Conservation (phyloP, 106 monocot genomes). For the Dendrobium nobile region DNA sequence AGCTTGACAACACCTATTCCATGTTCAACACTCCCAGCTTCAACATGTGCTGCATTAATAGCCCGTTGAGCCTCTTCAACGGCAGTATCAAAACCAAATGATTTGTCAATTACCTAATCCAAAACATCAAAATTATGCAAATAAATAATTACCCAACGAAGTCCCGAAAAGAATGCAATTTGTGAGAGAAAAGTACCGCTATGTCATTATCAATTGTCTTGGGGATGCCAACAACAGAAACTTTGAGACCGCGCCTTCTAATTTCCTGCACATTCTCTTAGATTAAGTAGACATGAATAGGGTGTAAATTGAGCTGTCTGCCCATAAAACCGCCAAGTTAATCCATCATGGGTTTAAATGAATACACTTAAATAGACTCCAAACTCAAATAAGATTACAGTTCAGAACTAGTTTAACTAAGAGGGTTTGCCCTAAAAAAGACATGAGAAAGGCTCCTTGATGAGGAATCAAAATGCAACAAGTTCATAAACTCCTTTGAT, state of each 20-base stretch:
- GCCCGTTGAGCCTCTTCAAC: slow-evolving; percentile 78
- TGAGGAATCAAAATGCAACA: no score
- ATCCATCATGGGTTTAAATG: background rate
- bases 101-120: slow-evolving; percentile 64
- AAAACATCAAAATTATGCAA: background rate
- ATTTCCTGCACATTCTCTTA: slow-evolving; percentile 45
- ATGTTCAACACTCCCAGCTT: slow-evolving; percentile 55
- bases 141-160: background rate
- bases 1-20: slow-evolving; percentile 66
- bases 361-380: background rate
- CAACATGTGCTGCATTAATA: slow-evolving; percentile 79
- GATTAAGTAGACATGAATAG: slow-evolving; percentile 1
- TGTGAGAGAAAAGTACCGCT: slow-evolving; percentile 32
- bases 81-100: slow-evolving; percentile 76
- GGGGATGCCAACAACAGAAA: slow-evolving; percentile 63
- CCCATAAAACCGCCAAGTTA: background rate
- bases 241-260: slow-evolving; percentile 55
- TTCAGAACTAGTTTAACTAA: background rate
- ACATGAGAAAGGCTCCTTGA: no score
- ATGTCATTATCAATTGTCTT: slow-evolving; percentile 83
- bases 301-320: background rate
- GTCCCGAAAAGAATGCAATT: background rate
- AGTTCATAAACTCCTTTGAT: no score
- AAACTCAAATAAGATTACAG: background rate
- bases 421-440: background rate